phyloP scores from a whole-genome alignment of 148 eudicot species.

The Rhododendron henanense region DNA sequence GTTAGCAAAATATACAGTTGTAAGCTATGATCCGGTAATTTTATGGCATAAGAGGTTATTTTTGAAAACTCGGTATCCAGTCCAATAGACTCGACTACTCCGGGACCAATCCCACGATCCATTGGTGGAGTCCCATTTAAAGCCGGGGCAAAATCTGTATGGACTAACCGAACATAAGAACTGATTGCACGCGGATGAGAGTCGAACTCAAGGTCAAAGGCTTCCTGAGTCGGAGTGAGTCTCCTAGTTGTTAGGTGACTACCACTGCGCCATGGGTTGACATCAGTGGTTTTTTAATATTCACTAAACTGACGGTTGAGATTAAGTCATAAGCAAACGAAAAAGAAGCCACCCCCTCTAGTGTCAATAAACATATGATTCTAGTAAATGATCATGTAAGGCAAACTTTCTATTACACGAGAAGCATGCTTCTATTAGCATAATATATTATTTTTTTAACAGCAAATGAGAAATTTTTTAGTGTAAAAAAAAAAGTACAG shows the following conservation, averaged over 20 bases:
- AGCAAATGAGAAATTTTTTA: neutral
- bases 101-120: neutral
- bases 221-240: neutral
- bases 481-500: neutral
- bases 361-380: neutral
- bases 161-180: neutral
- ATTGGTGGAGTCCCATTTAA: neutral
- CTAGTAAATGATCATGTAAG: neutral
- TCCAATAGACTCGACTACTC: neutral
- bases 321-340: neutral
- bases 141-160: neutral
- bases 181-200: neutral
- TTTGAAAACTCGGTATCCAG: neutral
- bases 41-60: neutral
- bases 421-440: neutral
- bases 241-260: neutral
- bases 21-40: neutral
- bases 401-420: neutral
- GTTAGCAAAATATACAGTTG: neutral
- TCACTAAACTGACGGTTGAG: neutral
- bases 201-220: neutral
- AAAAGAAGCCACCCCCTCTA: neutral
- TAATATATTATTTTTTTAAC: neutral
- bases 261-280: neutral
- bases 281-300: neutral